These are phyloP conservation scores for Colletotrichum aenigma DNA, from an alignment of 2,329 filamentous ascomycete genomes.

Conservation along the genomic window DNA sequence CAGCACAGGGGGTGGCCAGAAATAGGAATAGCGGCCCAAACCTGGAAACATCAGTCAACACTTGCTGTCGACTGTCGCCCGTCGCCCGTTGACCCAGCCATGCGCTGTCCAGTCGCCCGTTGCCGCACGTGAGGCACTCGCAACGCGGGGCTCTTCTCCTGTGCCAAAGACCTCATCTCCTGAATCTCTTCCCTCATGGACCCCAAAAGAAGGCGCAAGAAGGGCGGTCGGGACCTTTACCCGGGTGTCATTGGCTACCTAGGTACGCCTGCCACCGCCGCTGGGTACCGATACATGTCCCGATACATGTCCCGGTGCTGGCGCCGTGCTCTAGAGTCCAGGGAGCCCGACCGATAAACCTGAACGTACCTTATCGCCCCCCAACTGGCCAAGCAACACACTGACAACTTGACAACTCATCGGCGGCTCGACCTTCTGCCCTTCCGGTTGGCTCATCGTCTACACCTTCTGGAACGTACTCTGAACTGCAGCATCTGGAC, in stretches of 20 bases:
- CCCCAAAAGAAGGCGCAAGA: conserved; percentile 1
- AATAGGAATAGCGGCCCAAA: conserved; percentile 17
- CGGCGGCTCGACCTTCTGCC: conserved; percentile 6
- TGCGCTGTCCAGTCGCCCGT: neutral
- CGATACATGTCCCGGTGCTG: neutral
- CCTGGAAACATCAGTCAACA: neutral
- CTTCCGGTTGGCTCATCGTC: conserved; percentile 16
- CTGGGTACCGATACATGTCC: neutral
- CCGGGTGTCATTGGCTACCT: conserved; percentile 1
- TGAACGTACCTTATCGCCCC: neutral
- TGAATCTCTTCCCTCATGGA: neutral
- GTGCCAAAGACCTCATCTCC: neutral
- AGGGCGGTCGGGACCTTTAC: neutral
- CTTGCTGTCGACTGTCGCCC: neutral
- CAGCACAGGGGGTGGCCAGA: neutral
- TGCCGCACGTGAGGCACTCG: conserved; percentile 10
- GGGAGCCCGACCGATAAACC: neutral
- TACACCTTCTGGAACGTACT: conserved; percentile 1
- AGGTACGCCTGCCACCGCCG: neutral
- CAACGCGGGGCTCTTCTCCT: conserved; percentile 6
- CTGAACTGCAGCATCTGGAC: conserved; percentile 4
- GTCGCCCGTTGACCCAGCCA: neutral
- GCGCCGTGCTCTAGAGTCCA: neutral
- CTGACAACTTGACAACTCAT: conserved; percentile 12
- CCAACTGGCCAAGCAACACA: neutral